Percentiles rank a stretch among this genome's conserved stretches.
phyloP scores from a whole-genome alignment of 1,139 yeast genomes.

The Diutina scorzettiae region DNA sequence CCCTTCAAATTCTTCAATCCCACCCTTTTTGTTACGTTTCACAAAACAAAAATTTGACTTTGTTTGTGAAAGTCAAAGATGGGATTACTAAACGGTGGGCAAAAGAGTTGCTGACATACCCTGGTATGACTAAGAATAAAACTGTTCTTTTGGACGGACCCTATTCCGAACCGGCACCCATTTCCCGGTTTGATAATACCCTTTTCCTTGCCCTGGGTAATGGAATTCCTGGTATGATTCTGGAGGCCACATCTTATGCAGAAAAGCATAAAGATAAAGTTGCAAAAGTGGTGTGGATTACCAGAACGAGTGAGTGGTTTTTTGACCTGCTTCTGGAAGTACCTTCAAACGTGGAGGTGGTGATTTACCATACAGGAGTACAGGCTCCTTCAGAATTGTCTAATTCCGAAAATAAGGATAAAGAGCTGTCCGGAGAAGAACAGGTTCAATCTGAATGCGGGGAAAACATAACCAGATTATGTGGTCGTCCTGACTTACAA shows the following conservation, averaged over 20 bases:
- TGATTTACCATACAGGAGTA: neutral
- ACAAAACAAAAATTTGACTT: neutral
- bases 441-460: too few species aligned
- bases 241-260: conserved; percentile 1
- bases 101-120: neutral
- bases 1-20: neutral
- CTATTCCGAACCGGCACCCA: conserved; percentile 1
- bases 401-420: too few species aligned
- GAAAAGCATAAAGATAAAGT: neutral
- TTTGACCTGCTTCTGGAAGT: neutral
- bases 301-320: neutral
- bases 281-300: neutral
- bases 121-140: neutral
- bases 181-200: neutral
- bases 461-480: too few species aligned
- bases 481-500: neutral
- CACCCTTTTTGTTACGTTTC: conserved; percentile 4
- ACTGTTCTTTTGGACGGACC: neutral
- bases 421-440: too few species aligned
- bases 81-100: neutral
- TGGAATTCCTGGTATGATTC: conserved; percentile 1
- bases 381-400: too few species aligned
- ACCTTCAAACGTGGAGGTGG: neutral
- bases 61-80: neutral
- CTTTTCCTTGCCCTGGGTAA: neutral